Base-by-base conservation (phyloP, 2,329 filamentous ascomycete genomes). In the Paecilomyces niveus region DNA sequence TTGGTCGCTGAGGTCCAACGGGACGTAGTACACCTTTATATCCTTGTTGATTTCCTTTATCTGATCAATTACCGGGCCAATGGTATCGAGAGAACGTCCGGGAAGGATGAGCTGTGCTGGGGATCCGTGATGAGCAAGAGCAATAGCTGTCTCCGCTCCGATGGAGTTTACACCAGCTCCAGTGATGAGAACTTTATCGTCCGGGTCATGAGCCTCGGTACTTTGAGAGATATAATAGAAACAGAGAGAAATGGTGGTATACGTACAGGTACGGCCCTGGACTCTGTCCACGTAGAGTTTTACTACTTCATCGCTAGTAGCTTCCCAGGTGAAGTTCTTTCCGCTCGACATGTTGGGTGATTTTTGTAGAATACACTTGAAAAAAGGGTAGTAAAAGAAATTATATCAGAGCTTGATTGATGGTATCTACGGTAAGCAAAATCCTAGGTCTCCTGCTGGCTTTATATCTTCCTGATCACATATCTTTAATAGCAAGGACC, bases 51-150 rank as follows among this genome's bases (percentile, higher is more conserved):
- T 58, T 18, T 33, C 56, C 18, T 61, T 58, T 56, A 67, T 65
- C 29, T 58, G 45, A 18, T 60, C 53, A 11, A 64, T 62, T 56
- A 64, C 58, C 5, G 63, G 58, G 11, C 62, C 54, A 32, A 65
- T 57, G 15, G 61, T 62, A 3, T 54, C 13, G n/a, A 54, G 57
- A n/a, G 60, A 61, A 33, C 64, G 63, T 10, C 61, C 64, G 11
- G 63, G 61, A 39, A 67, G 61, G 45, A 65, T 59, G 54, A 67
- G 54, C 53, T 60, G 62, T 11, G 58, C 62, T 4, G 64, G 64
- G 3, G 55, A 54, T 11, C 39, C 62, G 15, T 52, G 8, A 51
- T 58, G 55, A 2, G 64, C 64, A 18, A 65, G 58, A n/a, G 58
- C 51, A 7, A 62, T 52, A 1, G 63, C 64, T 4, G 61, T 64